Evolutionary conservation across 1,139 yeast genomes (phyloP).

Genomic region (Saccharomyces hybrid): DNA sequence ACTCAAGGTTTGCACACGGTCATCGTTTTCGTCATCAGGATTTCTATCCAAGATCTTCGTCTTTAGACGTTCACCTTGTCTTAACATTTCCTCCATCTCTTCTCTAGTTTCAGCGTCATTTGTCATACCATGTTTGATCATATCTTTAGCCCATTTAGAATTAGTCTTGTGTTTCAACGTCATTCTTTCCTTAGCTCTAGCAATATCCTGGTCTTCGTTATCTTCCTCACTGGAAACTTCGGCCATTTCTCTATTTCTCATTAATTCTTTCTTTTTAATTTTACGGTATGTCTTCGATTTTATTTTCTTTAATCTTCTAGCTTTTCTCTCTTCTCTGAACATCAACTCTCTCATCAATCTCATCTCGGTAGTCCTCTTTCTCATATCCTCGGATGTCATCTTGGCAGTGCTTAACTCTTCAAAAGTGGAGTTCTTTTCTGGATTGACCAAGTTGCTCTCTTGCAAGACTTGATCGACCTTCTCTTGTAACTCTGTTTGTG

Average conservation of each 20-base stretch:
- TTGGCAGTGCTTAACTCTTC: slow-evolving; percentile 84
- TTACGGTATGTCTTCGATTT: slow-evolving; percentile 85
- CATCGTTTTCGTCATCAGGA: slow-evolving; percentile 39
- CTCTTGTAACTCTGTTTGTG: slow-evolving; percentile 58
- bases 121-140: slow-evolving; percentile 84
- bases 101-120: slow-evolving; percentile 77
- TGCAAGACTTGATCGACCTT: slow-evolving; percentile 55
- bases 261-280: slow-evolving; percentile 76
- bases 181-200: slow-evolving; percentile 89
- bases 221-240: slow-evolving; percentile 49
- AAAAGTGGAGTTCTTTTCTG: slow-evolving; percentile 68
- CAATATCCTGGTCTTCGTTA: slow-evolving; percentile 58
- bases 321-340: slow-evolving; percentile 90
- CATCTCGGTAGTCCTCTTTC: slow-evolving; percentile 70
- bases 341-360: slow-evolving; percentile 89
- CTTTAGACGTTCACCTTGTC: slow-evolving; percentile 74
- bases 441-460: slow-evolving; percentile 63
- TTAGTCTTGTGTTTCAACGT: slow-evolving; percentile 80
- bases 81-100: slow-evolving; percentile 89
- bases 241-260: slow-evolving; percentile 61
- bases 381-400: slow-evolving; percentile 71
- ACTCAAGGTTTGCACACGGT: slow-evolving; percentile 40
- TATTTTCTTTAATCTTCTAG: slow-evolving; percentile 86
- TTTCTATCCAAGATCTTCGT: slow-evolving; percentile 65
- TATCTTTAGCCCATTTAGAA: slow-evolving; percentile 82